phyloP scores from a whole-genome alignment of 805 yeast species.

The Candida endomychidarum region DNA sequence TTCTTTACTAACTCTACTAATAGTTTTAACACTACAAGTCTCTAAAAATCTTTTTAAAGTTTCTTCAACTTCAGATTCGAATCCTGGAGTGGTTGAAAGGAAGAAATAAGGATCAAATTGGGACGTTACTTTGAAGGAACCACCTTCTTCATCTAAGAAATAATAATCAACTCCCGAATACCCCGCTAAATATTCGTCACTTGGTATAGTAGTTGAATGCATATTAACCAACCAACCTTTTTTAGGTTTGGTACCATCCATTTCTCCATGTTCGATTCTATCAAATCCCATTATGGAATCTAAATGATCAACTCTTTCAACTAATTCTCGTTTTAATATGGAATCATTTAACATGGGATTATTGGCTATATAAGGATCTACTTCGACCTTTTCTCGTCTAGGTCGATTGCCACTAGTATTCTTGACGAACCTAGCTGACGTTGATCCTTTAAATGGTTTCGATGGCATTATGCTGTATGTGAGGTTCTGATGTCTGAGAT shows the following conservation, averaged over 20 bases:
- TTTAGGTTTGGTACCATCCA: slow-evolving; percentile 44
- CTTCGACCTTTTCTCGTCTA: slow-evolving; percentile 16
- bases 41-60: slow-evolving; percentile 69
- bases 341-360: slow-evolving; percentile 41
- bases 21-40: slow-evolving; percentile 50
- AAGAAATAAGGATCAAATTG: slow-evolving; percentile 87
- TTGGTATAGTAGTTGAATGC: slow-evolving; percentile 79
- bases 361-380: slow-evolving; percentile 25
- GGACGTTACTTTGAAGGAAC: slow-evolving; percentile 83
- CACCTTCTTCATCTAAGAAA: slow-evolving; percentile 95
- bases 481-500: too few species aligned
- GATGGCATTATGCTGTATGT: slow-evolving; percentile 2
- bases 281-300: slow-evolving; percentile 90
- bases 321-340: slow-evolving; percentile 50
- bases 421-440: slow-evolving; percentile 54
- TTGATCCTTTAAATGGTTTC: slow-evolving; percentile 44
- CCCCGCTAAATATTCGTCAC: slow-evolving; percentile 61
- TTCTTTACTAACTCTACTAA: slow-evolving; percentile 63
- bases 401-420: slow-evolving; percentile 21
- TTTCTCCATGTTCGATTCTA: slow-evolving; percentile 68
- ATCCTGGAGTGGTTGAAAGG: slow-evolving; percentile 59
- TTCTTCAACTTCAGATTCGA: slow-evolving; percentile 82
- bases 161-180: slow-evolving; percentile 90
- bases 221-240: slow-evolving; percentile 93
- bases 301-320: slow-evolving; percentile 60